Base-by-base conservation (phyloP, 345 rosid species). In the Citrus inodora region DNA sequence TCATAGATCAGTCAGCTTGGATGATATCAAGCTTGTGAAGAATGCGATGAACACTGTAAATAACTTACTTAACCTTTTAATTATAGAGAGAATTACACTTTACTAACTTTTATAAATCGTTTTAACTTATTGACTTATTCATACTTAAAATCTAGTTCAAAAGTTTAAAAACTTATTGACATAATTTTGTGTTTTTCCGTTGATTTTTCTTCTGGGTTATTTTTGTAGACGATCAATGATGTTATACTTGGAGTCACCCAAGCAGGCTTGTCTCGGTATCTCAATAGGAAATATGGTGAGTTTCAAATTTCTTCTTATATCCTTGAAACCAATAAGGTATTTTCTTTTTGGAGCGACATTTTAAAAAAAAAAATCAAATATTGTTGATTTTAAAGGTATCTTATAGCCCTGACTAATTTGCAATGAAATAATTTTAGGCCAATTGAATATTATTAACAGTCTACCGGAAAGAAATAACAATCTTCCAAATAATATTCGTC, bases 241-340 rank as follows among this genome's bases (percentile, higher is more conserved):
- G 86, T 84, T 19, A 7, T 81, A 60, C 24, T 82, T 7, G 89
- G 85, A 71, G 66, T 81, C 17, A 79, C 84, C 46, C 85, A 87
- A 66, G 89, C 89, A 4, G 89, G 85, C 22, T 78, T 87, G 21
- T 84, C 89, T 1, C 79, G 75, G n/a, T 84, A 87, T 78, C 89
- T 87, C 73, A 76, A 82, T 59, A 22, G 78, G 6, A 72, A 80
- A 84, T 84, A 67, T 30, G 87, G 89, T 83, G 58, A 79, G 77
- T 4, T 8, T 33, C 24, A 65, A 32, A 19, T 32, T 32, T 33
- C 24, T 65, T 30, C 17, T 28, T 5, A 4, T 30, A 17, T 33
- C 17, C 17, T 46, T 13, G 51, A 10, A 46, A 46, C 51, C 51
- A 11, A 46, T 46, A 46, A 46, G 9, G 4, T 46, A 13, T 46